These are phyloP conservation scores for Anthracocystis panici-leucophaei DNA, from an alignment of 1,284 basidiomycete species.

Conservation along the genomic window DNA sequence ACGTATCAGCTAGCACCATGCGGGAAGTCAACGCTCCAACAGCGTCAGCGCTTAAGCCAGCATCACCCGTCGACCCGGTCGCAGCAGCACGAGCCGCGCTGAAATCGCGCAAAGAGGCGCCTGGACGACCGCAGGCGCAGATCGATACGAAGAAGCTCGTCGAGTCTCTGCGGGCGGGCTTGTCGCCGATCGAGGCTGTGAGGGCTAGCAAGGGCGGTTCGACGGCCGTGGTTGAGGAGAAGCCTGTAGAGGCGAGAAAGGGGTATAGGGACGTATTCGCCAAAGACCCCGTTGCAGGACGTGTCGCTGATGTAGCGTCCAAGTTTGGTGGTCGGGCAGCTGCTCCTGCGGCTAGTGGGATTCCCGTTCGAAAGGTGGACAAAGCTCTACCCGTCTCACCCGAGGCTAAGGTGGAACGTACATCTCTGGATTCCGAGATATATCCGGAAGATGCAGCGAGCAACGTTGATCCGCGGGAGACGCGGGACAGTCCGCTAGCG, in stretches of 20 bases:
- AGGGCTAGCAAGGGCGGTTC: conserved; percentile 27
- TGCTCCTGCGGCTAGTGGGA: neutral
- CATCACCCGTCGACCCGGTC: conserved; percentile 23
- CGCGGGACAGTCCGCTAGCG: conserved; percentile 10
- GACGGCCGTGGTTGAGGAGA: neutral
- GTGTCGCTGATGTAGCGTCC: conserved; percentile 56
- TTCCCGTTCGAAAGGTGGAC: conserved; percentile 8
- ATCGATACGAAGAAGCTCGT: conserved; percentile 51
- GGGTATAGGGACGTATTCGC: conserved; percentile 52
- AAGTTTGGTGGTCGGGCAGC: conserved; percentile 47
- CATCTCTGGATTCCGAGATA: conserved; percentile 36
- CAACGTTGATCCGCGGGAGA: conserved; percentile 39
- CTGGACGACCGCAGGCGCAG: conserved; percentile 11
- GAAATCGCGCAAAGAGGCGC: conserved; percentile 20
- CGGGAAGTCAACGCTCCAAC: conserved; percentile 1
- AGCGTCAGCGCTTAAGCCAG: neutral
- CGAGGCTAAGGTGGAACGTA: neutral
- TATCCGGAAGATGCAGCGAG: conserved; percentile 62
- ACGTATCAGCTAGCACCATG: conserved; percentile 4
- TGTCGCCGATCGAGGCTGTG: conserved; percentile 39
- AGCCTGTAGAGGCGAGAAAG: neutral
- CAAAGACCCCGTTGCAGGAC: conserved; percentile 53
- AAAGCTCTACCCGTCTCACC: conserved; percentile 12
- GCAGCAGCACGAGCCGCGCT: conserved; percentile 38
- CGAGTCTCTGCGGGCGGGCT: conserved; percentile 38